A percentile compares a stretch with the other conserved stretches of the same genome.
Conservation (phyloP, 2,329 filamentous ascomycete species). For the Pseudopyrenochaeta lycopersici region DNA sequence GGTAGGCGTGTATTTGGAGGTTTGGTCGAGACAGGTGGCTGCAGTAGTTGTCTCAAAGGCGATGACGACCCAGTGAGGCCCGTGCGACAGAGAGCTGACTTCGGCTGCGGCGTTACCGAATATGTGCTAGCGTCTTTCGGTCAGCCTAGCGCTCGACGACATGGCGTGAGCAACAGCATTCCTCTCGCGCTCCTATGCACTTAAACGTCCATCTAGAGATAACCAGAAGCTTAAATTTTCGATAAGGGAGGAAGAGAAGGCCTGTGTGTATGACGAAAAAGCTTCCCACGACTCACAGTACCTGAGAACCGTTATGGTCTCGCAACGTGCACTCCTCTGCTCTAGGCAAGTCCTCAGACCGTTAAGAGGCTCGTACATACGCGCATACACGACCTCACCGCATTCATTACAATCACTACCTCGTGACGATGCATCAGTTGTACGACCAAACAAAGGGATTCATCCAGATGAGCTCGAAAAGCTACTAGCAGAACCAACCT, state of each 20-base stretch:
- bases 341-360: constrained; percentile 5
- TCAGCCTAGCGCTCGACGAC: constrained; percentile 31
- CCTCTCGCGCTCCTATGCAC: background rate
- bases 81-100: constrained; percentile 36
- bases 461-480: constrained; percentile 44
- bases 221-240: background rate
- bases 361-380: constrained; percentile 7
- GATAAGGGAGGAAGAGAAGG: background rate
- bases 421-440: background rate
- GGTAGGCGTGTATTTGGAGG: constrained; percentile 17
- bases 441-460: constrained; percentile 18
- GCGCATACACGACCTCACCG: constrained; percentile 10
- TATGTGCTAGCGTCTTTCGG: constrained; percentile 20
- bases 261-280: background rate
- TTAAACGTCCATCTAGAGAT: background rate
- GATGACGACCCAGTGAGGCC: constrained; percentile 41
- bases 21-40: constrained; percentile 46
- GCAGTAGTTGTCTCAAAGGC: constrained; percentile 38
- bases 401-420: background rate
- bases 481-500: constrained; percentile 74
- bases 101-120: constrained; percentile 20
- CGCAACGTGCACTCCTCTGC: constrained; percentile 14
- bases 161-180: constrained; percentile 16
- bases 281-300: background rate
- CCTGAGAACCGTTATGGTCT: constrained; percentile 16